A percentile compares a stretch with the other conserved stretches of the same genome.
Evolutionary conservation across 2,329 filamentous ascomycete genomes (phyloP).

Genomic region (Alternaria infectoria): DNA sequence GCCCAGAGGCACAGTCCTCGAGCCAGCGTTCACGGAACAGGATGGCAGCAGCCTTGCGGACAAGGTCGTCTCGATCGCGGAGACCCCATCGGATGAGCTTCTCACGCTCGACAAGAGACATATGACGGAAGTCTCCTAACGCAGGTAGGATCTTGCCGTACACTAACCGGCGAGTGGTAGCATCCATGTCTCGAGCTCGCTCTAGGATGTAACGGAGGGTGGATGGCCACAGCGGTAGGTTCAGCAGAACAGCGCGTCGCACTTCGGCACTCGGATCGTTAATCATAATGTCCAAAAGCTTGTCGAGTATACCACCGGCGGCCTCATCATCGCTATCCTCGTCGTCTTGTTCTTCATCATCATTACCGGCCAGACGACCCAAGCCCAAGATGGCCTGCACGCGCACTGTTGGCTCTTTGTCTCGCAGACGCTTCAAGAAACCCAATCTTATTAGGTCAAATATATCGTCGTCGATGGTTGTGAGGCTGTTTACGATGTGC

Average conservation of each 20-base stretch:
- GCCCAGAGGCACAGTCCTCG: slow-evolving; percentile 82
- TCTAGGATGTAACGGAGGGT: slow-evolving; percentile 90
- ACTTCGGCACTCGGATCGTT: slow-evolving; percentile 96
- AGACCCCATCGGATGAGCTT: slow-evolving; percentile 95
- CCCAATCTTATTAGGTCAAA: slow-evolving; percentile 82
- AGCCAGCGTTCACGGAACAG: slow-evolving; percentile 98
- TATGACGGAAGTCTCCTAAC: slow-evolving; percentile 89
- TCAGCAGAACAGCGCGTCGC: slow-evolving; percentile 82
- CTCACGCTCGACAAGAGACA: slow-evolving; percentile 92
- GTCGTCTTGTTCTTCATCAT: slow-evolving; percentile 65
- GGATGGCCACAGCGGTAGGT: slow-evolving; percentile 82
- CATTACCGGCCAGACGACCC: slow-evolving; percentile 77
- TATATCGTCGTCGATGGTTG: slow-evolving; percentile 88
- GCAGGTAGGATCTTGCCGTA: slow-evolving; percentile 88
- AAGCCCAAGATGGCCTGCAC: slow-evolving; percentile 91
- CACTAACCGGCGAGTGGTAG: slow-evolving; percentile 80
- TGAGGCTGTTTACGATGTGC: slow-evolving; percentile 89
- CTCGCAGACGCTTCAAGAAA: slow-evolving; percentile 82
- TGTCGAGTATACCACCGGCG: slow-evolving; percentile 75
- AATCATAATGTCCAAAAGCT: slow-evolving; percentile 85
- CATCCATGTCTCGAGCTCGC: slow-evolving; percentile 86
- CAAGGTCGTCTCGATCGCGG: slow-evolving; percentile 90
- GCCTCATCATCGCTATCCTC: slow-evolving; percentile 72
- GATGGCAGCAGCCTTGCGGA: slow-evolving; percentile 87
- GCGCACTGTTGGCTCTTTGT: slow-evolving; percentile 92